Conservation (phyloP, 2,329 filamentous ascomycete species). For the Colletotrichum lupini region DNA sequence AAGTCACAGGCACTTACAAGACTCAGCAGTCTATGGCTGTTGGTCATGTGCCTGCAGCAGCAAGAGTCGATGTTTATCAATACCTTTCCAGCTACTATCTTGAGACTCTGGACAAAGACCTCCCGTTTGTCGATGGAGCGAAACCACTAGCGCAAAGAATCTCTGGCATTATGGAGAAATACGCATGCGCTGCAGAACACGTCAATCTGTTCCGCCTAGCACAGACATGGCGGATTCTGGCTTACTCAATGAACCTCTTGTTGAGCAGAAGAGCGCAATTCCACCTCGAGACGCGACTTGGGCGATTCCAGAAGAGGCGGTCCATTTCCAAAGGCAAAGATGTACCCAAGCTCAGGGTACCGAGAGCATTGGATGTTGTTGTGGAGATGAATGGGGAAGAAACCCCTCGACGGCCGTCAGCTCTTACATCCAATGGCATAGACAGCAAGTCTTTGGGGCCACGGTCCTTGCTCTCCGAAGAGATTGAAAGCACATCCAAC, state of each 20-base stretch:
- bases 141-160: constrained; percentile 60
- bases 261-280: constrained; percentile 66
- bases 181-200: constrained; percentile 66
- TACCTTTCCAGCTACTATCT: constrained; percentile 68
- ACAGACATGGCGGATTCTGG: constrained; percentile 72
- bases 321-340: constrained; percentile 41
- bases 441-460: constrained; percentile 46
- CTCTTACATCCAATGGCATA: constrained; percentile 43
- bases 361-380: constrained; percentile 40
- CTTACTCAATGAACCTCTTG: constrained; percentile 65
- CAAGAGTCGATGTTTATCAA: constrained; percentile 63
- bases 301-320: constrained; percentile 48
- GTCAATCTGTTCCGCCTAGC: constrained; percentile 69
- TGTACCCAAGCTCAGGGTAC: constrained; percentile 41
- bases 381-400: constrained; percentile 46
- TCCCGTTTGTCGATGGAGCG: constrained; percentile 54
- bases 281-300: constrained; percentile 63
- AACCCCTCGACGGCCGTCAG: constrained; percentile 47
- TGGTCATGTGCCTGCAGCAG: constrained; percentile 64
- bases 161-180: constrained; percentile 63
- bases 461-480: constrained; percentile 63
- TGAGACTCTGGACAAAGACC: constrained; percentile 59
- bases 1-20: constrained; percentile 66
- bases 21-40: constrained; percentile 73
- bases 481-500: constrained; percentile 72